These are phyloP conservation scores for Boletus edulis DNA, from an alignment of 768 basidiomycete species.

Conservation along the genomic window DNA sequence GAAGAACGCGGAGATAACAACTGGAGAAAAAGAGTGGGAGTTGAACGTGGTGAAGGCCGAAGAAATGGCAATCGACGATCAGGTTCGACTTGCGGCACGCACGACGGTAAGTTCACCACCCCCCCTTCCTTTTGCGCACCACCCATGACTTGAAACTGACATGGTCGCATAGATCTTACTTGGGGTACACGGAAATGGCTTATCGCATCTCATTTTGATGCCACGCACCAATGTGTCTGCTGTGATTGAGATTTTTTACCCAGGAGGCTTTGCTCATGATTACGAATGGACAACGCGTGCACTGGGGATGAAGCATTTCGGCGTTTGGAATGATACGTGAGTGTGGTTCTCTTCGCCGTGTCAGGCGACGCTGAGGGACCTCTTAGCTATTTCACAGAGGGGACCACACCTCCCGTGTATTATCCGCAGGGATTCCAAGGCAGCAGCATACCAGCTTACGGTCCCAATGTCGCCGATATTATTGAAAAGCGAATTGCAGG, in stretches of 20 bases:
- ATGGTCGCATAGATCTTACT: slow-evolving; percentile 52
- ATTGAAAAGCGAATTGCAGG: slow-evolving; percentile 66
- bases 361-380: background rate
- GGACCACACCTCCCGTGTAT: slow-evolving; percentile 45
- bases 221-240: slow-evolving; percentile 69
- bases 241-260: slow-evolving; percentile 85
- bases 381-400: slow-evolving; percentile 21
- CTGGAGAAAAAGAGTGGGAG: slow-evolving; percentile 46
- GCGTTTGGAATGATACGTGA: slow-evolving; percentile 79
- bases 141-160: background rate
- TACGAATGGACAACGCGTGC: slow-evolving; percentile 81
- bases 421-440: slow-evolving; percentile 89
- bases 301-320: slow-evolving; percentile 72
- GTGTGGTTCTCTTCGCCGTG: slow-evolving; percentile 18
- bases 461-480: slow-evolving; percentile 59
- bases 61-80: slow-evolving; percentile 69
- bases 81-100: slow-evolving; percentile 59
- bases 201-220: slow-evolving; percentile 87
- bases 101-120: slow-evolving; percentile 56
- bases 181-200: slow-evolving; percentile 77
- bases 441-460: slow-evolving; percentile 69
- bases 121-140: background rate
- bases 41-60: slow-evolving; percentile 62
- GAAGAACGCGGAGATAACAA: slow-evolving; percentile 26
- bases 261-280: slow-evolving; percentile 78